phyloP scores from a whole-genome alignment of 148 eudicot species.

The Nepenthes mirabilis region DNA sequence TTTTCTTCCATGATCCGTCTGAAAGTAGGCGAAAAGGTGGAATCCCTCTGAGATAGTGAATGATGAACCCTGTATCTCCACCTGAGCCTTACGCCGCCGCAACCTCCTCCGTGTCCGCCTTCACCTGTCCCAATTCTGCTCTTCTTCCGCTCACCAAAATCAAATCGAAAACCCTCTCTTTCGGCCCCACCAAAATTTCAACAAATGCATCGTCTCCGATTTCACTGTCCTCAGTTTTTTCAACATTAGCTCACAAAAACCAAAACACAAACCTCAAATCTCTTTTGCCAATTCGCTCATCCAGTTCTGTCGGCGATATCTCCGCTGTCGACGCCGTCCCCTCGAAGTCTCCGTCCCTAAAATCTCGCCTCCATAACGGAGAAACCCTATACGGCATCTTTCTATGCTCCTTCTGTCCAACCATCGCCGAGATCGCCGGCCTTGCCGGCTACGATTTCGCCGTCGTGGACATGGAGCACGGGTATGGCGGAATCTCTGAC shows the following conservation, averaged over 20 bases:
- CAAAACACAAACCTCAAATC: neutral
- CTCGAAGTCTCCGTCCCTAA: constrained; percentile 24
- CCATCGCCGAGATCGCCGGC: constrained; percentile 76
- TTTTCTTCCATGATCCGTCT: too few species aligned
- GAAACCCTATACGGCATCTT: constrained; percentile 81
- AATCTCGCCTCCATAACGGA: constrained; percentile 46
- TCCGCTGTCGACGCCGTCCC: constrained; percentile 6
- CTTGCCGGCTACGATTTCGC: constrained; percentile 73
- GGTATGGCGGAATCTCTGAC: constrained; percentile 51
- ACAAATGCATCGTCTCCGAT: neutral
- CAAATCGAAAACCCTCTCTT: neutral
- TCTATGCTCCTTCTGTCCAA: constrained; percentile 63
- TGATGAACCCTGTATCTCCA: too few species aligned
- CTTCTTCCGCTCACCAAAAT: neutral
- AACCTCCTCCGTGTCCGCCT: constrained; percentile 2
- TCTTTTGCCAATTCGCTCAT: constrained; percentile 3
- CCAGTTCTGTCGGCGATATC: constrained; percentile 5
- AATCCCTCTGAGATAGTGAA: too few species aligned
- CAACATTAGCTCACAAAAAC: neutral
- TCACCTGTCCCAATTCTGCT: neutral
- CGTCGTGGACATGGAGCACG: constrained; percentile 92
- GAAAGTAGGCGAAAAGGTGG: too few species aligned
- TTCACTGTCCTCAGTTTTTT: neutral
- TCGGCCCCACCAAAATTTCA: neutral
- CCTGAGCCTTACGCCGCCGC: neutral